phyloP scores from a whole-genome alignment of 768 basidiomycete species.

The Mycena alexandri region DNA sequence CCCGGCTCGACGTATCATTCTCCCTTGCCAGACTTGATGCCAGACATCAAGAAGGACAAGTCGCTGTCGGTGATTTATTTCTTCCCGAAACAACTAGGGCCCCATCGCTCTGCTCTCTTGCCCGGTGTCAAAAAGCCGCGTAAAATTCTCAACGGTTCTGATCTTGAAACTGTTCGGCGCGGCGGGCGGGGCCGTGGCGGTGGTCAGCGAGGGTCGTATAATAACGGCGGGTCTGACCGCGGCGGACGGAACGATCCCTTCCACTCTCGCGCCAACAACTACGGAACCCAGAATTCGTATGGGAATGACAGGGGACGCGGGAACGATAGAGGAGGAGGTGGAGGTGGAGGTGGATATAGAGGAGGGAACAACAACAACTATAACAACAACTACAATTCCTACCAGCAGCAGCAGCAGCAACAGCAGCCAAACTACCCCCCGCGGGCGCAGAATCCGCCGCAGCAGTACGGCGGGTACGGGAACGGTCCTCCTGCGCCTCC shows the following conservation, averaged over 20 bases:
- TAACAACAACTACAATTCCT: constrained; percentile 45
- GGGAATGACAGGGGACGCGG: constrained; percentile 46
- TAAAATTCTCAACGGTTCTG: constrained; percentile 73
- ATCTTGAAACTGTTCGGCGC: constrained; percentile 76
- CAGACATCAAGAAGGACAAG: constrained; percentile 88
- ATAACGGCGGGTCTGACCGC: constrained; percentile 49
- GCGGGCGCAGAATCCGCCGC: constrained; percentile 45
- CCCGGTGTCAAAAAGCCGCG: constrained; percentile 74
- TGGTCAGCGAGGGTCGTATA: constrained; percentile 55
- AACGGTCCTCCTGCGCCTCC: constrained; percentile 32
- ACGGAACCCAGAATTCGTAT: constrained; percentile 46
- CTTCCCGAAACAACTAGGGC: constrained; percentile 88
- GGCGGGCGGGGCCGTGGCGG: constrained; percentile 66
- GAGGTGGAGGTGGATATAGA: constrained; percentile 38
- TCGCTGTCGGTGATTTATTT: constrained; percentile 90
- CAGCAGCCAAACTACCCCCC: constrained; percentile 47
- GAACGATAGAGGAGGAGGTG: constrained; percentile 44
- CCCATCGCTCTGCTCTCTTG: constrained; percentile 88
- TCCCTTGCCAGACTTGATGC: constrained; percentile 71
- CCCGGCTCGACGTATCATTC: constrained; percentile 92
- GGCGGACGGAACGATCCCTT: constrained; percentile 59
- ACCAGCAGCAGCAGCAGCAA: constrained; percentile 49
- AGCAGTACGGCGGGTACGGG: constrained; percentile 50
- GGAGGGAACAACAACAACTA: constrained; percentile 39
- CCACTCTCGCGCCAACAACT: constrained; percentile 58